Base-by-base conservation (phyloP, 306 rosid genomes). In the Pachyrhizus erosus region DNA sequence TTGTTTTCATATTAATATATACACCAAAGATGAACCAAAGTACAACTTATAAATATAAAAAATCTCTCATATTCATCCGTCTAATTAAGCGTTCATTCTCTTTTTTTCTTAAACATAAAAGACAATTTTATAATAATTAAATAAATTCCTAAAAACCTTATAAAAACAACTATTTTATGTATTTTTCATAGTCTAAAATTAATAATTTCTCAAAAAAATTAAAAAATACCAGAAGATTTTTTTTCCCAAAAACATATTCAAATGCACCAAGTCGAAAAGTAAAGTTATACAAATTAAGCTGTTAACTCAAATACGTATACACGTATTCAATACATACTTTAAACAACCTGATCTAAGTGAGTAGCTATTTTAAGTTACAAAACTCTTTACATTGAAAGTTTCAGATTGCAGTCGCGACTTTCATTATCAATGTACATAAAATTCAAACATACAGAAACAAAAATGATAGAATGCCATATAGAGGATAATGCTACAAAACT, bases 321-420 rank as follows among this genome's bases (percentile, higher is more conserved):
- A 2, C 23, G 7, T 66, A 58, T 15, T 62, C 70, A 27, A 61
- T 20, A 12, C 2, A 70, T 24, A 21, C 37, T 21, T 42, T 12
- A 68, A 18, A 10, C 37, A 21, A 42, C 13, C 5, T 23, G 37
- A 46, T 55, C 2, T 7, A 71, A 46, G 24, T 24, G 24, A 37
- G 76, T 72, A 29, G 62, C 27, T 72, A 46, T 46, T 72, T 29
- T 20, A 72, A 72, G 43, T 27, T 8, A 72, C 10, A 27, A 27
- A 72, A 72, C 26, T 26, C 43, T 26, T 26, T 17, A 72, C 61
- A 15, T 72, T 72, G 57, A 48, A 46, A 17, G 76, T 46, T 72
- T 72, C 26, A 26, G 17, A 17, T 72, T 48, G 26, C 62, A 46
- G 73, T 68, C 52, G 7, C 45, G 9, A 48, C 39, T 29, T 15